Base-by-base conservation (phyloP, 2,329 filamentous ascomycete species). In the Ceratocystis colombiana region DNA sequence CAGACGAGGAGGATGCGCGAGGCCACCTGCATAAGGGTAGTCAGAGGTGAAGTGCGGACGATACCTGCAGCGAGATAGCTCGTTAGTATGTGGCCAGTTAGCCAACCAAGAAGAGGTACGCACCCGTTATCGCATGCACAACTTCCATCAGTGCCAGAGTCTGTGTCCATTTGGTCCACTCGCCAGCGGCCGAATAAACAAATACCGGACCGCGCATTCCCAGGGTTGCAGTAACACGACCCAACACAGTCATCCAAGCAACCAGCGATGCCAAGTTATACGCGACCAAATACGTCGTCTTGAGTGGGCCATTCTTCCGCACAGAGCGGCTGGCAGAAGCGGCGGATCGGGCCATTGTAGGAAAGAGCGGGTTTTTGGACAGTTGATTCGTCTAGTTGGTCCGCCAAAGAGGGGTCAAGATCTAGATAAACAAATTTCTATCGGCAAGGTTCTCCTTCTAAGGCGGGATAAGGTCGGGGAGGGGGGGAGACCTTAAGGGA, bases 1-100 rank as follows among this genome's bases (percentile, higher is more conserved):
- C 92, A 96, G 71, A 96, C 89, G 70, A 97, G 87, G 70, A 96
- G 83, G 72, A 96, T 84, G 64, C 94, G 90, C 67, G 86, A 90
- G 25, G 88, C 83, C 69, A 97, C 92, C 77, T 99, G 94, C 86
- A 96, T 91, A 46, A 84, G 76, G 5, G 94, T 97, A 4, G 94
- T 97, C 71, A 88, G 71, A 71, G 96, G 75, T 1, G 93, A 91
- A 1, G 93, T 87, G 72, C 93, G 86, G 64, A 99, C 93, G 72
- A 97, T 75, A 67, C 90, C 89, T 92, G 64, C 2, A 46, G n/a
- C 12, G 20, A 30, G 30, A 44, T 25, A 10, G 48, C 8, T 37
- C n/a, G 46, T 63, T 59, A 66, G 46, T n/a, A 33, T 57, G 20
- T 61, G 28, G 28, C 25, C 12, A 15, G 12, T 30, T 5, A 7